Percentiles rank a stretch among this genome's conserved stretches.
Conservation (phyloP, 1,284 basidiomycete genomes). For the Ceratobasidium sp. region DNA sequence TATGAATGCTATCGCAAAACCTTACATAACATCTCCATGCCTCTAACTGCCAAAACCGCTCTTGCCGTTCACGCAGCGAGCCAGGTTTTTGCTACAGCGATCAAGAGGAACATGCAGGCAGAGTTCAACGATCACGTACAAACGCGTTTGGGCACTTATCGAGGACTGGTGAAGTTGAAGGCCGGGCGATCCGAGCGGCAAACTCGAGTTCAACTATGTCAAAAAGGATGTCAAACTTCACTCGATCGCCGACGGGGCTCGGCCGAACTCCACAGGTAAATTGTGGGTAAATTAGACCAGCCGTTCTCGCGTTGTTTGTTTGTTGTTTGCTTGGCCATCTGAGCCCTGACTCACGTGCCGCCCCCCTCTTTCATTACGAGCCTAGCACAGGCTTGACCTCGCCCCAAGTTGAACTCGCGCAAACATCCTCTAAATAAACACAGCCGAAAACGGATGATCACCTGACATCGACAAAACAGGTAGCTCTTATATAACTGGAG, state of each 20-base stretch:
- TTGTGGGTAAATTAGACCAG: neutral
- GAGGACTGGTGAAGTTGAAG: neutral
- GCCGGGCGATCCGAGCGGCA: neutral
- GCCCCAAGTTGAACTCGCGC: neutral
- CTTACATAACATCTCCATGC: too few relatives aligned
- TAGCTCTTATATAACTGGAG: neutral
- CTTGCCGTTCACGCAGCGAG: too few relatives aligned
- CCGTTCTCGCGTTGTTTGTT: neutral
- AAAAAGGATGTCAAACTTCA: neutral
- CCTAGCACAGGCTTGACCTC: neutral
- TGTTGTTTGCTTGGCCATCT: neutral
- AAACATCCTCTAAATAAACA: neutral
- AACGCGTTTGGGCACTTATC: neutral
- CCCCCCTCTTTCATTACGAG: too few relatives aligned
- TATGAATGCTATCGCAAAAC: too few relatives aligned
- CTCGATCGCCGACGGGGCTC: slow-evolving; percentile 2
- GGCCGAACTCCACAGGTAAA: slow-evolving; percentile 12
- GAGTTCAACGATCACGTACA: neutral
- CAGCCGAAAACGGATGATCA: neutral
- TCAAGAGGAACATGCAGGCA: neutral
- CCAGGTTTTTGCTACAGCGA: neutral
- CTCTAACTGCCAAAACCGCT: too few relatives aligned
- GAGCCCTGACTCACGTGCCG: too few relatives aligned
- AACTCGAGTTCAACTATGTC: neutral
- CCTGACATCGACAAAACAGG: neutral